These are phyloP conservation scores for Rhizophagus prolifer DNA, from an alignment of 192 early-diverging fungal species.

Conservation along the genomic window DNA sequence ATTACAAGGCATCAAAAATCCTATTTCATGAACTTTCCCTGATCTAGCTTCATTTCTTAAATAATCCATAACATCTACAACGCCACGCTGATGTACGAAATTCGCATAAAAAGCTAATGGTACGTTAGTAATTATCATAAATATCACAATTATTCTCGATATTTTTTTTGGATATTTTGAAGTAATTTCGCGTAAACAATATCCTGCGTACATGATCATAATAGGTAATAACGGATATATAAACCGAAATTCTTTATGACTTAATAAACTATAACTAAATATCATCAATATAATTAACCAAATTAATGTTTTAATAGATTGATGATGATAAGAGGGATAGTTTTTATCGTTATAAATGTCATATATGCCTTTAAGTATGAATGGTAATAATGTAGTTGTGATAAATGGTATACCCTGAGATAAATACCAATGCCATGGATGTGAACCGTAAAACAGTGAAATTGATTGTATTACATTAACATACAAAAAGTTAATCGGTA, in stretches of 20 bases:
- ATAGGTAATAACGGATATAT: conserved; percentile 84
- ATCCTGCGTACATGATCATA: conserved; percentile 47
- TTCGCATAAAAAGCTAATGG: conserved; percentile 69
- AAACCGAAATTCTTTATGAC: conserved; percentile 97
- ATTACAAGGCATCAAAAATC: conserved; percentile 96
- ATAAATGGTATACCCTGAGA: conserved; percentile 78
- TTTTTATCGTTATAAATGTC: conserved; percentile 23
- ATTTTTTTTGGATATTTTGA: not conserved
- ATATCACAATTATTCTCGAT: conserved; percentile 33
- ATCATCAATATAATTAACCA: conserved; percentile 51
- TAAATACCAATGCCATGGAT: conserved; percentile 91
- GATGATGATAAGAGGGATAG: conserved; percentile 18
- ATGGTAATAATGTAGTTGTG: conserved; percentile 72
- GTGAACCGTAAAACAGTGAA: conserved; percentile 88
- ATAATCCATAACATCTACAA: conserved; percentile 81
- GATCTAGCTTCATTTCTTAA: conserved; percentile 52
- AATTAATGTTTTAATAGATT: conserved; percentile 26
- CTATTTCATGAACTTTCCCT: conserved; percentile 42
- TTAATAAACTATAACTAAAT: conserved; percentile 69
- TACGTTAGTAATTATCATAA: conserved; percentile 66
- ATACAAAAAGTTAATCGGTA: conserved; percentile 75
- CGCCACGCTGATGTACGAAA: conserved; percentile 88
- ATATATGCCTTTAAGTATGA: conserved; percentile 56
- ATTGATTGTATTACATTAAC: conserved; percentile 82
- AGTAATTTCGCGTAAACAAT: conserved; percentile 36